Conservation (phyloP, 345 rosid genomes). For the Syzygium aromaticum region DNA sequence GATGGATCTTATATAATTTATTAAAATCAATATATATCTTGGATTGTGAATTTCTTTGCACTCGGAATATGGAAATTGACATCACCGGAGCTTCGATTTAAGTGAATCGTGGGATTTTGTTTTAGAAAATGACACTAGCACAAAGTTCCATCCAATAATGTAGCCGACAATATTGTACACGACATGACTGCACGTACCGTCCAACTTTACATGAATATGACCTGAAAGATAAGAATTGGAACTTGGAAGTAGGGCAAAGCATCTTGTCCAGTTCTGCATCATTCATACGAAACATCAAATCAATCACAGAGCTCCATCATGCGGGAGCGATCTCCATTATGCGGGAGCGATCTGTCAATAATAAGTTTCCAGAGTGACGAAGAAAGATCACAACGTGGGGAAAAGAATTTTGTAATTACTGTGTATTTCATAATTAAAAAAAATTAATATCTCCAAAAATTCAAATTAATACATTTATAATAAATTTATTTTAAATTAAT, state of each 20-base stretch:
- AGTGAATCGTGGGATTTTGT: not conserved
- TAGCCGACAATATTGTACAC: not conserved
- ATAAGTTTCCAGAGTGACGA: not conserved
- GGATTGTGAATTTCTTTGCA: not conserved
- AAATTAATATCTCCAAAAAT: too few species aligned
- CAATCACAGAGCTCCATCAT: not conserved
- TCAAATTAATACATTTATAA: too few species aligned
- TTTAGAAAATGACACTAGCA: not conserved
- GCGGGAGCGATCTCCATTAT: not conserved
- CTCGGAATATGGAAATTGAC: not conserved
- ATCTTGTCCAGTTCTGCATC: not conserved
- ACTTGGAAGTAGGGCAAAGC: not conserved
- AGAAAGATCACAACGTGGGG: not conserved
- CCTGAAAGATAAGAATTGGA: not conserved
- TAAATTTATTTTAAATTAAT: too few species aligned
- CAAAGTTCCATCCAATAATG: not conserved
- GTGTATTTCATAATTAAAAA: not conserved
- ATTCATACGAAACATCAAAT: not conserved
- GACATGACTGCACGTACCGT: not conserved
- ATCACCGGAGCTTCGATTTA: too few species aligned
- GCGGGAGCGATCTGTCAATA: not conserved
- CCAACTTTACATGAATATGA: not conserved
- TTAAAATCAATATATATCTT: not conserved
- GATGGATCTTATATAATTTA: not conserved
- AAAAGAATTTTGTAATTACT: not conserved